phyloP scores from a whole-genome alignment of 2,329 filamentous ascomycete species.

The Xylaria polymorpha region DNA sequence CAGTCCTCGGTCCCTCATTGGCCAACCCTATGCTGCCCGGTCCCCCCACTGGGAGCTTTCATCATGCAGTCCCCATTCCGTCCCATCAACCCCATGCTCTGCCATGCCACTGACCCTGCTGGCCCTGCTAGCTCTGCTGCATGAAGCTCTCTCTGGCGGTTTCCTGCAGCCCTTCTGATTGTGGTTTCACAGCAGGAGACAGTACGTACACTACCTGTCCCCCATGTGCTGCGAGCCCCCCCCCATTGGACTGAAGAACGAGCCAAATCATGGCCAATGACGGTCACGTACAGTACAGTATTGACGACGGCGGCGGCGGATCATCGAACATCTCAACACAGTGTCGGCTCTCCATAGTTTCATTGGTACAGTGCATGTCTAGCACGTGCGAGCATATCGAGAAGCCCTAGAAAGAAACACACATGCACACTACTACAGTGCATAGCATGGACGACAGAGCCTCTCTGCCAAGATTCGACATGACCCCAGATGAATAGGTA shows the following conservation, averaged over 20 bases:
- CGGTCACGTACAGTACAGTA: too few relatives aligned
- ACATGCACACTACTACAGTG: slow-evolving; percentile 33
- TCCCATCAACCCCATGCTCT: slow-evolving; percentile 23
- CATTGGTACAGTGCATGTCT: slow-evolving; percentile 9
- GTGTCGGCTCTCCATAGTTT: neutral
- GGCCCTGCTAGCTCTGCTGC: slow-evolving; percentile 9
- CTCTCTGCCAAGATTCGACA: slow-evolving; percentile 37
- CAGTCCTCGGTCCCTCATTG: slow-evolving; percentile 15
- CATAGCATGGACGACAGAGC: slow-evolving; percentile 29
- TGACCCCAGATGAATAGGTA: slow-evolving; percentile 27
- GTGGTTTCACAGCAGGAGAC: slow-evolving; percentile 33
- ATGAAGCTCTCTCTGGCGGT: slow-evolving; percentile 31
- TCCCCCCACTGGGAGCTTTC: slow-evolving; percentile 7
- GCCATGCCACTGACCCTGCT: slow-evolving; percentile 11
- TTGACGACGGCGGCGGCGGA: too few relatives aligned
- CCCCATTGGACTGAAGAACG: slow-evolving; percentile 34
- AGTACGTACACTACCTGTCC: slow-evolving; percentile 23
- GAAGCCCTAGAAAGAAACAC: slow-evolving; percentile 19
- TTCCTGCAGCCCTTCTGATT: slow-evolving; percentile 38
- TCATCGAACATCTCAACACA: slow-evolving; percentile 8
- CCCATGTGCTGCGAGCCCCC: slow-evolving; percentile 23
- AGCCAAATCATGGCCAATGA: slow-evolving; percentile 30
- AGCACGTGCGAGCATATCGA: slow-evolving; percentile 19
- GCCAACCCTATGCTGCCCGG: neutral
- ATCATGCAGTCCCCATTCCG: slow-evolving; percentile 33